Conservation (phyloP, 2,329 filamentous ascomycete species). For the Monilinia polystroma region DNA sequence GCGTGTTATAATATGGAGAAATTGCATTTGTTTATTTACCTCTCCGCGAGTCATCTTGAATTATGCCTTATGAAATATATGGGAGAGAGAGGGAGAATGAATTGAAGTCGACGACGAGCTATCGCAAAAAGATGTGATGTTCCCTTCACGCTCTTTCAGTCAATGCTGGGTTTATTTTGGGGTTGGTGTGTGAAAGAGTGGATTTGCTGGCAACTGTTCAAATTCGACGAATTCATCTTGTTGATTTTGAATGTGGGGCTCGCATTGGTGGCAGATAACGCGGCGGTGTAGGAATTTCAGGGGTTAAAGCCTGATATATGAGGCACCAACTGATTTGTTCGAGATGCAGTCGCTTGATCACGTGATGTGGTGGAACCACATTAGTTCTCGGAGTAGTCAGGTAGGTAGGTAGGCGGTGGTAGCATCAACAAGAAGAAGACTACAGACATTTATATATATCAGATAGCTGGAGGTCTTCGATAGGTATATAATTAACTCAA, state of each 20-base stretch:
- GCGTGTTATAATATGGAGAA: not conserved
- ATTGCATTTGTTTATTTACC: constrained; percentile 25
- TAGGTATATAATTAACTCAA: too few relatives aligned
- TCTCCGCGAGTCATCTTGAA: constrained; percentile 32
- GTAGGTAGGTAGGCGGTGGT: too few relatives aligned
- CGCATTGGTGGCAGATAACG: constrained; percentile 7
- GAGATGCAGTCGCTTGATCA: too few relatives aligned
- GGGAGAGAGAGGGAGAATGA: constrained; percentile 6
- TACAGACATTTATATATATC: too few relatives aligned
- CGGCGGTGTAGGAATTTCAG: constrained; percentile 18
- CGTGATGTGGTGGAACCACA: too few relatives aligned
- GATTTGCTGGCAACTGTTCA: too few relatives aligned
- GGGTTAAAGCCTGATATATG: constrained; percentile 4
- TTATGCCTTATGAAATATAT: constrained; percentile 7
- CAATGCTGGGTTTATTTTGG: constrained; percentile 7
- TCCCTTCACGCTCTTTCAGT: constrained; percentile 13
- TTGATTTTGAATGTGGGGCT: constrained; percentile 18
- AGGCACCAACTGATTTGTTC: not conserved
- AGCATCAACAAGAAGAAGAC: too few relatives aligned
- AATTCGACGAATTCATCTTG: constrained; percentile 9
- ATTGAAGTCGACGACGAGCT: constrained; percentile 14
- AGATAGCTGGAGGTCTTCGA: too few relatives aligned
- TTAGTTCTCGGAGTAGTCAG: too few relatives aligned
- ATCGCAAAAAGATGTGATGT: constrained; percentile 17
- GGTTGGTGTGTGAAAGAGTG: constrained; percentile 2